Percentiles rank a stretch among this genome's conserved stretches.
Conservation (phyloP, 176 grass and related monocot genomes). For the barley (Hordeum vulgare) region MorexV3_pseudomolecules_assembly NC_058522.1:20022873-20023372, state of each 20-base stretch:
- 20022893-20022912: background rate
- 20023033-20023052: background rate
- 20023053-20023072: background rate
- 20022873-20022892: background rate
- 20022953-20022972: background rate
- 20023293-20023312: background rate
- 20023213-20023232: background rate
- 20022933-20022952: background rate
- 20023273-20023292: background rate
- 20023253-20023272: background rate
- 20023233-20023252: background rate
- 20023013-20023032: background rate
- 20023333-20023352: background rate
- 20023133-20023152: background rate
- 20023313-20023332: background rate
- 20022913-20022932: background rate
- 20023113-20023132: background rate
- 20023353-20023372: too few species aligned
- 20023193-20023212: background rate
- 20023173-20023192: background rate
- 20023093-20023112: background rate
- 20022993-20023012: background rate
- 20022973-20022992: background rate
- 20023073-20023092: background rate
- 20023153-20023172: background rate